These are phyloP conservation scores for Colletotrichum karsti DNA, from an alignment of 2,329 filamentous ascomycete species.

Conservation along the genomic window DNA sequence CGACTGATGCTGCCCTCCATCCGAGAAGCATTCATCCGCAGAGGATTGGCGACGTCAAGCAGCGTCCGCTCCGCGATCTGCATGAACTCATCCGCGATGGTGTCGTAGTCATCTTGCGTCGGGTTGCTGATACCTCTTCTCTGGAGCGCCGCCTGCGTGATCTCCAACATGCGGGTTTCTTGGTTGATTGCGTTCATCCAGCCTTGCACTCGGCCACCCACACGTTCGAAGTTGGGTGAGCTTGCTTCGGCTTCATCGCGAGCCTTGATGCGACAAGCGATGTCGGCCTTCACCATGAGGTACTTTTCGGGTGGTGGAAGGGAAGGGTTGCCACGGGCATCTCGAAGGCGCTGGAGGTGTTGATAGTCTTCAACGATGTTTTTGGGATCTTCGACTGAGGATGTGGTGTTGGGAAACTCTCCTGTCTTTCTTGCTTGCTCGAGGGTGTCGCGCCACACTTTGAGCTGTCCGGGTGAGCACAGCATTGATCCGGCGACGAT, in stretches of 20 bases:
- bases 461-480: fast-evolving
- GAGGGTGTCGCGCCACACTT: fast-evolving
- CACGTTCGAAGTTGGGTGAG: slow-evolving; percentile 1
- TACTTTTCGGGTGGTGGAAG: slow-evolving; percentile 28
- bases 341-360: not conserved
- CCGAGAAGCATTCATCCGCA: slow-evolving; percentile 10
- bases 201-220: slow-evolving; percentile 15
- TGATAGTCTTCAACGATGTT: not conserved
- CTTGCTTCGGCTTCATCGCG: slow-evolving; percentile 41
- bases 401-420: not conserved
- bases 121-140: slow-evolving; percentile 25
- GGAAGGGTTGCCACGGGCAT: not conserved
- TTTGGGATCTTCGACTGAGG: not conserved
- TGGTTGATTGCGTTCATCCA: slow-evolving; percentile 24
- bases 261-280: slow-evolving; percentile 43
- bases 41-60: slow-evolving; percentile 25
- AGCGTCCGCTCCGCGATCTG: slow-evolving; percentile 25
- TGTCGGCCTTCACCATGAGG: slow-evolving; percentile 37
- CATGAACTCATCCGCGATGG: slow-evolving; percentile 29
- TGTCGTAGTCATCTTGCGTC: slow-evolving; percentile 21
- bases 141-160: slow-evolving; percentile 21
- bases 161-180: slow-evolving; percentile 23
- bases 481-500: fast-evolving
- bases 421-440: not conserved
- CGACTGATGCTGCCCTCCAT: not conserved